Base-by-base conservation (phyloP, 2,329 filamentous ascomycete genomes). In the Akanthomyces dipterigenus region DNA sequence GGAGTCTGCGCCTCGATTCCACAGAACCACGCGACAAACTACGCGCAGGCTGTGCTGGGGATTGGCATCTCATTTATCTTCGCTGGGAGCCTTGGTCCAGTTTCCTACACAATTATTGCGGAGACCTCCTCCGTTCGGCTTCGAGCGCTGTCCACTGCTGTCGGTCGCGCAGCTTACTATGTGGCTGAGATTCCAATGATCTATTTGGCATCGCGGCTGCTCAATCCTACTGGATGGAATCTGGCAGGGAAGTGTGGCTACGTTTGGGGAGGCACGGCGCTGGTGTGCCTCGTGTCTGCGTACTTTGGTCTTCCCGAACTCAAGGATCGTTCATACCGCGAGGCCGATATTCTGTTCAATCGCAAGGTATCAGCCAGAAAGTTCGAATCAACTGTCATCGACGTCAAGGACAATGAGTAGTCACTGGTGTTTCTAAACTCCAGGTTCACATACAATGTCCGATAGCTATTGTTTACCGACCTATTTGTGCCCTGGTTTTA, bases 161-260 rank as follows among this genome's bases (percentile, higher is more conserved):
- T 76, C 9, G 74, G 74, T 22, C 73, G 74, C 18, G 73, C 72
- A 2, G 73, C 74, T 5, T 77, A 77, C 67, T 76, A 76, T 57
- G 65, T 76, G n/a, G 71, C 73, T 6, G 74, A 76, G 55, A 76
- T 76, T 42, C 73, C 74, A 28, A 75, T 75, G 71, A 76, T 76
- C 58, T 76, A 70, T 60, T 68, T 77, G n/a, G 67, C 73, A 1
- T 73, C 72, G 5, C 65, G 70, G 63, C 73, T 77, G 68, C 69
- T 77, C 7, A 77, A 77, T 65, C 67, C 71, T 0, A 75, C 72
- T 0, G 72, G 72, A 12, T 75, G 74, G 70, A 73, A 77, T 59
- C 65, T 77, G 12, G 74, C 72, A 0, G 77, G 77, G 38, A 79
- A 79, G 70, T 79, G 76, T 61, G 78, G 77, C 2, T 80, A 76